Evolutionary conservation across 345 rosid genomes (phyloP).

Genomic region (Dipteronia sinensis): DNA sequence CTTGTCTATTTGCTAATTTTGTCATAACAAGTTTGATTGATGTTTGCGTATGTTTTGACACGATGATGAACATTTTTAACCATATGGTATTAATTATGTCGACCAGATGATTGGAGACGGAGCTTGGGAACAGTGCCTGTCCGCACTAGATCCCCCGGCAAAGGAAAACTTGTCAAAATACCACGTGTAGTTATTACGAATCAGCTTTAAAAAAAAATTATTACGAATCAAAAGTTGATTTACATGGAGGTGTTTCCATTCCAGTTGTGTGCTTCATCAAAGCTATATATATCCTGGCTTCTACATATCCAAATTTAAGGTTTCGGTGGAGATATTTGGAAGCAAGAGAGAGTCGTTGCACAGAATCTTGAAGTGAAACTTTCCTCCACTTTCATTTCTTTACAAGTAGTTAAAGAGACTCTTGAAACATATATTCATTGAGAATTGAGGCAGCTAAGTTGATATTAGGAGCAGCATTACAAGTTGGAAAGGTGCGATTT

Average conservation of each 20-base stretch:
- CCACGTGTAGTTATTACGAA: constrained; percentile 10
- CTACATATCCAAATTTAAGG: background rate
- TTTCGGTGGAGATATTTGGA: background rate
- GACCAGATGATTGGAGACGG: constrained; percentile 19
- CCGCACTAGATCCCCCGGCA: constrained; percentile 17
- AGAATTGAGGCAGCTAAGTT: background rate
- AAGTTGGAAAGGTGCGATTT: constrained; percentile 5
- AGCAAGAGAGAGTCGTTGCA: background rate
- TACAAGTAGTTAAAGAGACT: background rate
- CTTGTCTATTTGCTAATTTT: background rate
- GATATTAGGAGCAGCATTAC: background rate
- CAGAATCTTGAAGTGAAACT: constrained; percentile 1
- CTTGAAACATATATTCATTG: background rate
- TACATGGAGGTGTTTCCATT: background rate
- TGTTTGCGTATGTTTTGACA: background rate
- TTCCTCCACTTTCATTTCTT: background rate
- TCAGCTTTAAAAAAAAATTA: too few species aligned
- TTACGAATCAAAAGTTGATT: background rate
- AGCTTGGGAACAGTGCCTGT: constrained; percentile 24
- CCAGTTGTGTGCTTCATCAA: background rate
- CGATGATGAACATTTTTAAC: background rate
- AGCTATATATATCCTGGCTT: background rate
- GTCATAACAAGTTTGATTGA: background rate
- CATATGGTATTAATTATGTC: background rate
- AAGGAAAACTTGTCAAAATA: constrained; percentile 23